phyloP scores from a whole-genome alignment of 768 basidiomycete species.

The Tubosaeta sp. region DNA sequence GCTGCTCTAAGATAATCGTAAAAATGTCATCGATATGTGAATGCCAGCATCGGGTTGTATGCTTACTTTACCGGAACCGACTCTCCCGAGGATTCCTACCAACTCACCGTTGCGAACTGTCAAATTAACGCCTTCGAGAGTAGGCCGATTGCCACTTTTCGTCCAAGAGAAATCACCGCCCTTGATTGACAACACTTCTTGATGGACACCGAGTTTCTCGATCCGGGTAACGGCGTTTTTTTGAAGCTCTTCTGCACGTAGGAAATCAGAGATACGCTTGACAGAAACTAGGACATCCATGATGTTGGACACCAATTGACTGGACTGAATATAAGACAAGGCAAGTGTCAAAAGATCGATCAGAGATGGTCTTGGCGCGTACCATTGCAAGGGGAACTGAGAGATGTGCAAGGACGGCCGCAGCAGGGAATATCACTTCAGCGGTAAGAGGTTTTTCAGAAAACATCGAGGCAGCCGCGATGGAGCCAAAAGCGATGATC shows the following conservation, averaged over 20 bases:
- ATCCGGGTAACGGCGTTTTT: conserved; percentile 60
- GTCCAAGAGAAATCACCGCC: conserved; percentile 84
- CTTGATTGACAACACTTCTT: conserved; percentile 66
- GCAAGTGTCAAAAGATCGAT: neutral
- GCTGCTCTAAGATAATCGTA: conserved; percentile 63
- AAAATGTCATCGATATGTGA: neutral
- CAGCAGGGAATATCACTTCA: conserved; percentile 95
- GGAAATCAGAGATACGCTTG: conserved; percentile 69
- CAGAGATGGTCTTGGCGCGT: conserved; percentile 7
- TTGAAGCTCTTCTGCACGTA: conserved; percentile 79
- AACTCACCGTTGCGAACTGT: conserved; percentile 79
- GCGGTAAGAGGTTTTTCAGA: conserved; percentile 72
- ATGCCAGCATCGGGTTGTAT: no score
- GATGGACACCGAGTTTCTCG: conserved; percentile 40
- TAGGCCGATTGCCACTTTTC: conserved; percentile 47
- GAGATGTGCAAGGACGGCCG: conserved; percentile 81
- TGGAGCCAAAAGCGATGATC: conserved; percentile 78
- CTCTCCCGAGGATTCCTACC: conserved; percentile 80
- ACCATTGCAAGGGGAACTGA: conserved; percentile 85
- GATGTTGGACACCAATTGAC: conserved; percentile 70
- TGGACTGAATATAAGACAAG: conserved; percentile 41
- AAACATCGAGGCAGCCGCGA: conserved; percentile 63
- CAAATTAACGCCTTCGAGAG: conserved; percentile 75
- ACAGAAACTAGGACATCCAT: conserved; percentile 86
- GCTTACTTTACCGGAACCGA: conserved; percentile 83